These are phyloP conservation scores for Blastomyces gilchristii DNA, from an alignment of 2,329 filamentous ascomycete genomes.

Conservation along the genomic window DNA sequence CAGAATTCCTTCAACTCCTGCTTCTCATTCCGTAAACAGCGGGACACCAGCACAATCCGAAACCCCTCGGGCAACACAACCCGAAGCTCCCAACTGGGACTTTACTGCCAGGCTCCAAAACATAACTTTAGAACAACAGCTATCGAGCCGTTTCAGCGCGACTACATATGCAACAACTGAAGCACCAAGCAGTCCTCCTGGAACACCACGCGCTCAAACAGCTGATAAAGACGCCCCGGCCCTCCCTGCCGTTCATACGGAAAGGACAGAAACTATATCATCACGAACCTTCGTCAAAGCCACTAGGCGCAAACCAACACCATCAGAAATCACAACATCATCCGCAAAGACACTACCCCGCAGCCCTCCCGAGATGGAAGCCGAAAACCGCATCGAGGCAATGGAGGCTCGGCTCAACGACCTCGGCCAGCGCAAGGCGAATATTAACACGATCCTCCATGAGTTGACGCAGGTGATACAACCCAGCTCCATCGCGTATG, in stretches of 20 bases:
- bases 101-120: conserved; percentile 26
- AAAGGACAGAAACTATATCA: conserved; percentile 28
- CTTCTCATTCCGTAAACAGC: conserved; percentile 7
- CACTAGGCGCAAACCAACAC: conserved; percentile 34
- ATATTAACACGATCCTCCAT: conserved; percentile 60
- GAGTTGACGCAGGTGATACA: conserved; percentile 73
- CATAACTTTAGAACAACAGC: conserved; percentile 41
- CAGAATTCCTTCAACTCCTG: conserved; percentile 12
- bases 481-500: conserved; percentile 54
- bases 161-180: conserved; percentile 51
- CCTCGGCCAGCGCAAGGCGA: conserved; percentile 56
- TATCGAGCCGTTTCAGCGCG: conserved; percentile 53
- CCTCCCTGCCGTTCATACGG: conserved; percentile 22
- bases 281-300: conserved; percentile 22
- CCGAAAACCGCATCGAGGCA: conserved; percentile 54
- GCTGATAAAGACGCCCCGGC: conserved; percentile 29
- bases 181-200: conserved; percentile 32
- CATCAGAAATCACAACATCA: conserved; percentile 24
- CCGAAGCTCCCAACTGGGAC: conserved; percentile 17
- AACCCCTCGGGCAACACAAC: not conserved
- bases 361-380: conserved; percentile 50
- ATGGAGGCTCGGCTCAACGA: conserved; percentile 57
- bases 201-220: conserved; percentile 31
- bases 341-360: conserved; percentile 48
- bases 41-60: conserved; percentile 15